Conservation (phyloP, 768 basidiomycete genomes). For the Termitomyces bulborhizus region DNA sequence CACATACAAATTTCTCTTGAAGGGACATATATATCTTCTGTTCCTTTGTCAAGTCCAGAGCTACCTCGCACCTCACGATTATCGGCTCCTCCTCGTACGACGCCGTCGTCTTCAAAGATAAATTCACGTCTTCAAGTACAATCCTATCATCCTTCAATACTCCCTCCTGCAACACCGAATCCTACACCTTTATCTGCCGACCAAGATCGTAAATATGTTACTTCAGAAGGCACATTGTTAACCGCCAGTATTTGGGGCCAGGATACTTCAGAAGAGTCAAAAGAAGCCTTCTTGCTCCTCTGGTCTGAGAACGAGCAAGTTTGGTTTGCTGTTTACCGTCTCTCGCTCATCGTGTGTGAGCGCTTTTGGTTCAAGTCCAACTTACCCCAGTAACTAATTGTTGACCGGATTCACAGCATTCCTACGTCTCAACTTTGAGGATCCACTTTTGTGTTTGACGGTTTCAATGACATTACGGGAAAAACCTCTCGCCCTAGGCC, state of each 20-base stretch:
- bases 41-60: constrained; percentile 28
- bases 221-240: constrained; percentile 71
- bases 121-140: constrained; percentile 27
- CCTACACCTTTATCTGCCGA: constrained; percentile 73
- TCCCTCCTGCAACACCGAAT: constrained; percentile 80
- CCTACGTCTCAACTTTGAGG: constrained; percentile 56
- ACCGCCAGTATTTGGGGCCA: constrained; percentile 75
- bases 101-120: constrained; percentile 36
- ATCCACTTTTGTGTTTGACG: constrained; percentile 82
- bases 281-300: constrained; percentile 57
- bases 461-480: constrained; percentile 86
- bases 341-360: constrained; percentile 78
- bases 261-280: constrained; percentile 33
- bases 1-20: constrained; percentile 77
- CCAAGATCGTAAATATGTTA: constrained; percentile 70
- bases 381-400: neutral
- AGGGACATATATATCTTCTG: constrained; percentile 68
- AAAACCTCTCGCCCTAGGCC: constrained; percentile 46
- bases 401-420: constrained; percentile 46
- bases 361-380: constrained; percentile 7
- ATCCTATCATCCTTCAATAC: constrained; percentile 55
- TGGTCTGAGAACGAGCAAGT: constrained; percentile 53
- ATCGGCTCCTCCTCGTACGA: constrained; percentile 49
- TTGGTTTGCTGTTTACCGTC: constrained; percentile 80
- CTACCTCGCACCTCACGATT: constrained; percentile 31